phyloP scores from a whole-genome alignment of 2,329 filamentous ascomycete genomes.

The Aureobasidium sp. region DNA sequence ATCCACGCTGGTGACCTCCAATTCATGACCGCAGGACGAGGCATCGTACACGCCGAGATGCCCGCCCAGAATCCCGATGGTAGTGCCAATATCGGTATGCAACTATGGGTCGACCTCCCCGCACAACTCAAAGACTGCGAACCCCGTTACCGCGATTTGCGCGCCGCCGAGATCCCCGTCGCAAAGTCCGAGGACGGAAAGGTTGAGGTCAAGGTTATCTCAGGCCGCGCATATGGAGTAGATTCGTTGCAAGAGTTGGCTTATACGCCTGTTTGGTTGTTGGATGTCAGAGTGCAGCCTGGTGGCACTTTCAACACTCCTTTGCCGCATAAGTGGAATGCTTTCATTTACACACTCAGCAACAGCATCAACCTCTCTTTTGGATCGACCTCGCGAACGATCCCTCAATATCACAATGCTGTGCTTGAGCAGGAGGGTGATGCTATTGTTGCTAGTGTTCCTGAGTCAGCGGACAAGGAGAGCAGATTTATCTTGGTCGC shows the following conservation, averaged over 20 bases:
- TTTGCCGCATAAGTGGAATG: conserved; percentile 75
- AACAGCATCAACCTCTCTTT: conserved; percentile 59
- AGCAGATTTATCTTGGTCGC: conserved; percentile 63
- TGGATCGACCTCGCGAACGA: conserved; percentile 41
- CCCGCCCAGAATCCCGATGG: conserved; percentile 70
- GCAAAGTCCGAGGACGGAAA: conserved; percentile 63
- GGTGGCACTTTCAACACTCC: conserved; percentile 69
- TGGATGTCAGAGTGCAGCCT: conserved; percentile 73
- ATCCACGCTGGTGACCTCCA: conserved; percentile 84
- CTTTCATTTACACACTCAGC: conserved; percentile 78
- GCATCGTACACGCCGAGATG: conserved; percentile 96
- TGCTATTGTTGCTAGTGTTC: conserved; percentile 61
- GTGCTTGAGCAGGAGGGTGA: conserved; percentile 79
- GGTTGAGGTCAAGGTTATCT: conserved; percentile 83
- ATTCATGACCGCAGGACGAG: conserved; percentile 92
- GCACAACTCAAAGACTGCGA: conserved; percentile 76
- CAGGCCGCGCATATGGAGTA: conserved; percentile 71
- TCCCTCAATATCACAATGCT: conserved; percentile 74
- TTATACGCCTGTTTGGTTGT: conserved; percentile 94
- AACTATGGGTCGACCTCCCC: conserved; percentile 93
- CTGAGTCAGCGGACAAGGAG: conserved; percentile 52
- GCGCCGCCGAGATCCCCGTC: conserved; percentile 67
- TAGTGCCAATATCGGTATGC: conserved; percentile 72
- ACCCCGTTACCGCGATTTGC: conserved; percentile 82
- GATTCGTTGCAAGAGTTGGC: conserved; percentile 85